Conservation (phyloP, 768 basidiomycete genomes). For the Scleroderma bovista region DNA sequence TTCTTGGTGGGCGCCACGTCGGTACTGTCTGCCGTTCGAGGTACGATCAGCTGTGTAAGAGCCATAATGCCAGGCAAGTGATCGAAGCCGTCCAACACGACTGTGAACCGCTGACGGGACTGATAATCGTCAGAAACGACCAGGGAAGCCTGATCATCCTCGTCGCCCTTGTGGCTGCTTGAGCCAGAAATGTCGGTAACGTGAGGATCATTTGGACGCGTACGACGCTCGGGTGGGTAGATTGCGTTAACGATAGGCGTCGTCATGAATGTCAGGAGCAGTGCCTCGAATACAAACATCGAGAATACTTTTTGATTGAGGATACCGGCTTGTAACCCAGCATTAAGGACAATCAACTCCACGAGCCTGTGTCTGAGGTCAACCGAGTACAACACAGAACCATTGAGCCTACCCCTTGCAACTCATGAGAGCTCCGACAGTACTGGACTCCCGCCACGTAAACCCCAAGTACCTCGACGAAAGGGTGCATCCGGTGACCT, state of each 20-base stretch:
- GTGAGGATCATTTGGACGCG: constrained; percentile 32
- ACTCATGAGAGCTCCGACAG: constrained; percentile 91
- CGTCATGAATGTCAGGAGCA: constrained; percentile 83
- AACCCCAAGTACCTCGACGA: constrained; percentile 71
- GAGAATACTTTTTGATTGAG: constrained; percentile 78
- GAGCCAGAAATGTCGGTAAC: neutral
- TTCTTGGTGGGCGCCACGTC: neutral
- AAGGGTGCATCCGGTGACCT: constrained; percentile 78
- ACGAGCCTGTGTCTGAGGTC: constrained; percentile 51
- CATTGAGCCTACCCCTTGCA: constrained; percentile 76
- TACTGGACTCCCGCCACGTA: constrained; percentile 70
- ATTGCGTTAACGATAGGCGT: constrained; percentile 67
- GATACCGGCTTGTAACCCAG: constrained; percentile 78
- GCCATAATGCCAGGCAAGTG: constrained; percentile 89
- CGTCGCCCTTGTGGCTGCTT: constrained; percentile 1
- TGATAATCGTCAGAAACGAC: constrained; percentile 1
- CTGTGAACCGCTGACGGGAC: constrained; percentile 50
- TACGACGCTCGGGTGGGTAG: constrained; percentile 61
- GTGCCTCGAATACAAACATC: constrained; percentile 89
- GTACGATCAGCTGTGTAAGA: constrained; percentile 73
- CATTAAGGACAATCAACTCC: constrained; percentile 94
- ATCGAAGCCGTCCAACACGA: constrained; percentile 89
- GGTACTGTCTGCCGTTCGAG: constrained; percentile 15
- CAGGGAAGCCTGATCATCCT: constrained; percentile 1
- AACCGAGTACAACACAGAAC: neutral